Conservation (phyloP, 768 basidiomycete species). For the Chalciporus piperatus region DNA sequence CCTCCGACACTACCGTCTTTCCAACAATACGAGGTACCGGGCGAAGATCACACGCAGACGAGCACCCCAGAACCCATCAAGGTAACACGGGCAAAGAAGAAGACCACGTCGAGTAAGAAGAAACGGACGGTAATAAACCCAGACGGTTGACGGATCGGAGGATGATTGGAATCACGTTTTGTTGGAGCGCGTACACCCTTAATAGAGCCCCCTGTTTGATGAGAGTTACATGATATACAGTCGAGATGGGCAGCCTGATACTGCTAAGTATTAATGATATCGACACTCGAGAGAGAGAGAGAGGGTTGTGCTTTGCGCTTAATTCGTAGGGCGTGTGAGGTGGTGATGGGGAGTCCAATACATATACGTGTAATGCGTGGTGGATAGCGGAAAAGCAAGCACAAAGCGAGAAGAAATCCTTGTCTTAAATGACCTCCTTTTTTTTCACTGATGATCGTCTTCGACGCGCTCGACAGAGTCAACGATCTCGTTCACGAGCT, state of each 20-base stretch:
- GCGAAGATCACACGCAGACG: constrained; percentile 43
- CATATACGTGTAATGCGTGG: constrained; percentile 11
- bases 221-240: constrained; percentile 25
- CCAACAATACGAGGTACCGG: constrained; percentile 52
- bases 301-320: constrained; percentile 9
- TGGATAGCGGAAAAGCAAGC: constrained; percentile 15
- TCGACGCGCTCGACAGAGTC: constrained; percentile 91
- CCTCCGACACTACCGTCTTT: constrained; percentile 39
- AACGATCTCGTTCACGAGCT: constrained; percentile 91
- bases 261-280: constrained; percentile 15
- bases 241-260: constrained; percentile 14
- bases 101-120: constrained; percentile 54
- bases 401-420: neutral
- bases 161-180: neutral
- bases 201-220: constrained; percentile 9
- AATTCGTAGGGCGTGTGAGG: constrained; percentile 11
- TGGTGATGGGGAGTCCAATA: constrained; percentile 17
- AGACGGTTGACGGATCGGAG: constrained; percentile 9
- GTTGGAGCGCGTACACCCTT: neutral
- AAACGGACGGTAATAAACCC: constrained; percentile 50
- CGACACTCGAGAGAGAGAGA: neutral
- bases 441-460: constrained; percentile 48
- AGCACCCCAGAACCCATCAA: constrained; percentile 70
- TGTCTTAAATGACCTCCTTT: neutral
- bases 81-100: constrained; percentile 72